Base-by-base conservation (phyloP, 2,329 filamentous ascomycete genomes). In the Neoascochyta sp. region DNA sequence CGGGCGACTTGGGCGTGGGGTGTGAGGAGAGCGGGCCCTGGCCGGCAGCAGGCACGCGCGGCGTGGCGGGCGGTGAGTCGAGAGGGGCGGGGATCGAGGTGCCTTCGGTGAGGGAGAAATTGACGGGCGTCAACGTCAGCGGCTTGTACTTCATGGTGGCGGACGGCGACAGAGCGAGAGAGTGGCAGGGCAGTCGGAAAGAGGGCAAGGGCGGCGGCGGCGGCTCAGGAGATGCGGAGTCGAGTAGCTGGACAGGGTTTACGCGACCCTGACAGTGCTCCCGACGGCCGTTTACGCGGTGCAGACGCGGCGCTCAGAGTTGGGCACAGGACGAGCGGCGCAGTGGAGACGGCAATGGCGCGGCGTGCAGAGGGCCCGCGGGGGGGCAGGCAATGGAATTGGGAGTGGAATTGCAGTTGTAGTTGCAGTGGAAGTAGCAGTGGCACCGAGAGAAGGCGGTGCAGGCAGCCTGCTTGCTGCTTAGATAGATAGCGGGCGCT, bases 31-130 rank as follows among this genome's bases (percentile, higher is more conserved):
- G 57, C 17, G 62, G 62, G 8, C 62, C 63, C 29, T 52, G 50
- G 22, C 60, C 60, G 15, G 58, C 58, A 22, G 61, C 64, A 7
- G 61, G 61, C 11, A 59, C 60, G 17, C 61, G 60, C 14, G 60
- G 59, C 9, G 57, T 54, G 10, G 57, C 49, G 29, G 62, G 62
- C 24, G 63, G 63, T 22, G 61, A 62, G 38, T 63, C 61, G 35
- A 42, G 60, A 25, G 63, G 63, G 17, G 63, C 60, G 20, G 62
- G 63, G 42, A 65, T 65, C 31, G 57, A 53, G 27, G 63, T 65
- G 35, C 63, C 63, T 24, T 63, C 62, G 19, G 63, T 66, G 32
- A 65, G 57, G 24, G 62, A 65, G 54, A 65, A 63, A 43, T 63
- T 57, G 50, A 65, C 56, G 28, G 62, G 62, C 19, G 50, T 46